These are phyloP conservation scores for Phanerochaete carnosa DNA, from an alignment of 768 basidiomycete genomes.

Conservation along the genomic window DNA sequence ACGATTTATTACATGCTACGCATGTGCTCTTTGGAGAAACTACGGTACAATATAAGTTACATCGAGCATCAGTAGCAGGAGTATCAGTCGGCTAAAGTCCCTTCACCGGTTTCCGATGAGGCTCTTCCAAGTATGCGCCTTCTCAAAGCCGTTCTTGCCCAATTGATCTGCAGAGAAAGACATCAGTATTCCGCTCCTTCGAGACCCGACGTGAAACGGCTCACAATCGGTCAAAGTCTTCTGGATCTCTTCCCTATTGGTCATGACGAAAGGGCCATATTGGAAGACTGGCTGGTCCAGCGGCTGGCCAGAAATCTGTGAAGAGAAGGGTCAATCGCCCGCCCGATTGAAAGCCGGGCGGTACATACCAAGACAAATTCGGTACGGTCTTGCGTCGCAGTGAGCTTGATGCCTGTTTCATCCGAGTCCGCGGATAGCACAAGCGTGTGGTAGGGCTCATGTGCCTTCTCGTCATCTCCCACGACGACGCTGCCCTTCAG, in stretches of 20 bases:
- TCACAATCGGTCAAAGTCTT: constrained; percentile 80
- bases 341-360: not conserved
- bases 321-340: not conserved
- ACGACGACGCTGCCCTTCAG: constrained; percentile 65
- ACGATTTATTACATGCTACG: not conserved
- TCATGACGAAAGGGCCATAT: constrained; percentile 88
- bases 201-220: constrained; percentile 14
- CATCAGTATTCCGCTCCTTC: not conserved
- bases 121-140: constrained; percentile 83
- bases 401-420: constrained; percentile 69
- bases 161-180: constrained; percentile 50
- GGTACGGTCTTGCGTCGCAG: constrained; percentile 55
- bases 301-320: constrained; percentile 80
- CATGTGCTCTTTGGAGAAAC: not conserved
- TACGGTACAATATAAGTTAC: not conserved
- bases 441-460: constrained; percentile 72
- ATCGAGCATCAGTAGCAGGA: not conserved
- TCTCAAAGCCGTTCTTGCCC: constrained; percentile 87
- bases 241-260: constrained; percentile 72
- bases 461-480: constrained; percentile 43
- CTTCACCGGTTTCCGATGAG: constrained; percentile 50
- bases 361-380: constrained; percentile 67
- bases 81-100: not conserved
- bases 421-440: constrained; percentile 63
- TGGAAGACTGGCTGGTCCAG: constrained; percentile 87